A percentile compares a stretch with the other conserved stretches of the same genome.
Evolutionary conservation across 139 green algal species (phyloP).

Genomic region (Trebouxia sp.): DNA sequence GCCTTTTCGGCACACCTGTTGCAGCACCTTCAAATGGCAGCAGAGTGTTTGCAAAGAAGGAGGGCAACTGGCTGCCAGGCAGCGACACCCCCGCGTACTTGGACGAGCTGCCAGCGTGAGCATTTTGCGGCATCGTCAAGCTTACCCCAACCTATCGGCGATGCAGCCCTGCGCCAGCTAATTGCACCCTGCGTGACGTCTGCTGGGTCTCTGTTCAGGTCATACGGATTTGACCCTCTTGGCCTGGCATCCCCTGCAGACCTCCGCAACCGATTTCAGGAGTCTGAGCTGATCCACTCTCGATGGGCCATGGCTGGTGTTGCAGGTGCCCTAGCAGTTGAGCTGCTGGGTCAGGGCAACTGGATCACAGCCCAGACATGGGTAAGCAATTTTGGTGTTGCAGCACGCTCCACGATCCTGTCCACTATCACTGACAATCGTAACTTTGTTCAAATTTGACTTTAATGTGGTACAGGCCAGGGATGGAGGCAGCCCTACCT

Average conservation of each 20-base stretch:
- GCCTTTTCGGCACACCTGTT: background rate
- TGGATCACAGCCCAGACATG: slow-evolving; percentile 72
- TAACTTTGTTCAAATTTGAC: background rate
- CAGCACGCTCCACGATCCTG: background rate
- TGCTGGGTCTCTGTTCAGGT: slow-evolving; percentile 1
- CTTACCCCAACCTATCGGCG: background rate
- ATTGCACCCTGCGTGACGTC: background rate
- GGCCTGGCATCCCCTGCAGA: slow-evolving; percentile 35
- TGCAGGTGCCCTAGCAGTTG: slow-evolving; percentile 64
- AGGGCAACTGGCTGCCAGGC: slow-evolving; percentile 47
- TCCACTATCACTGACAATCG: background rate
- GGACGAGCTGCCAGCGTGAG: slow-evolving; percentile 59
- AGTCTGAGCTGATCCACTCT: slow-evolving; percentile 88
- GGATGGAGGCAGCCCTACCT: slow-evolving; percentile 73
- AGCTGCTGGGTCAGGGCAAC: slow-evolving; percentile 74
- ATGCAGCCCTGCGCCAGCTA: background rate
- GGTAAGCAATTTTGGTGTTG: slow-evolving; percentile 36
- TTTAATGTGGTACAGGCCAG: slow-evolving; percentile 51
- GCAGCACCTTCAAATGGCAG: slow-evolving; percentile 27
- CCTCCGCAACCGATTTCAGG: slow-evolving; percentile 64
- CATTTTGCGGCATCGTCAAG: background rate
- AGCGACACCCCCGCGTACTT: slow-evolving; percentile 70
- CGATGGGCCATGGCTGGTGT: slow-evolving; percentile 88
- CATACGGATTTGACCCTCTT: slow-evolving; percentile 78
- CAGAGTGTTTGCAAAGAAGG: slow-evolving; percentile 23